A percentile compares a stretch with the other conserved stretches of the same genome.
phyloP scores from a whole-genome alignment of 768 basidiomycete species.

The Boletellus sp. region DNA sequence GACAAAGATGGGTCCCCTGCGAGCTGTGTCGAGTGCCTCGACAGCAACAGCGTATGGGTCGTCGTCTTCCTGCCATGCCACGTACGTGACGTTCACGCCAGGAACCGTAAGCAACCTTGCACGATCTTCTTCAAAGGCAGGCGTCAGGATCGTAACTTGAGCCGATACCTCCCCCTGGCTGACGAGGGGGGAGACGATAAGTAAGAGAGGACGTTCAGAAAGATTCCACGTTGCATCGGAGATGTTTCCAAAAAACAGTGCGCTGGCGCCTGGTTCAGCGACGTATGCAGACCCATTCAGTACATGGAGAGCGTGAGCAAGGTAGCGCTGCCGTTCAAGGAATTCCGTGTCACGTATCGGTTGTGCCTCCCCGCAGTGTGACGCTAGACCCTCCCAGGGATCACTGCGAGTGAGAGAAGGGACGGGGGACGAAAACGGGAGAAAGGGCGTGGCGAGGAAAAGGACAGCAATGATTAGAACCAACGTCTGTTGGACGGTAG shows the following conservation, averaged over 20 bases:
- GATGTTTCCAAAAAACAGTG: slow-evolving; percentile 71
- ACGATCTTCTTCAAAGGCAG: slow-evolving; percentile 70
- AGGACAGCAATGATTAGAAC: slow-evolving; percentile 6
- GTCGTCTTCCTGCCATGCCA: slow-evolving; percentile 65
- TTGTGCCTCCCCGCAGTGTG: slow-evolving; percentile 46
- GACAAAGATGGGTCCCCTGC: slow-evolving; percentile 46
- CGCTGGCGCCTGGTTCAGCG: slow-evolving; percentile 73
- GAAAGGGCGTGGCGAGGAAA: slow-evolving; percentile 3
- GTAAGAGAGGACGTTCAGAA: slow-evolving; percentile 75
- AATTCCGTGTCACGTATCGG: slow-evolving; percentile 49
- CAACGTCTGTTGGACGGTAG: slow-evolving; percentile 10
- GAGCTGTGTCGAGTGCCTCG: slow-evolving; percentile 24
- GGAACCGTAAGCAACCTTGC: slow-evolving; percentile 61
- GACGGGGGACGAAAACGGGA: neutral
- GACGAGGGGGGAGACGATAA: slow-evolving; percentile 51
- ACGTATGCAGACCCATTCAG: slow-evolving; percentile 67
- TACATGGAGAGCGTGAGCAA: slow-evolving; percentile 47
- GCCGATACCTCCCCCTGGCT: slow-evolving; percentile 31
- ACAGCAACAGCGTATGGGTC: slow-evolving; percentile 57
- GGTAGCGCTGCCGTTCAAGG: slow-evolving; percentile 46
- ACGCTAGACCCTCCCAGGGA: slow-evolving; percentile 27
- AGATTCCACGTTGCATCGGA: slow-evolving; percentile 59
- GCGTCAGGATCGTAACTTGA: slow-evolving; percentile 63
- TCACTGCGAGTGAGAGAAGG: neutral
- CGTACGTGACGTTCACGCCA: slow-evolving; percentile 40